Base-by-base conservation (phyloP, 1,284 basidiomycete genomes). In the Hortiboletus rubellus region DNA sequence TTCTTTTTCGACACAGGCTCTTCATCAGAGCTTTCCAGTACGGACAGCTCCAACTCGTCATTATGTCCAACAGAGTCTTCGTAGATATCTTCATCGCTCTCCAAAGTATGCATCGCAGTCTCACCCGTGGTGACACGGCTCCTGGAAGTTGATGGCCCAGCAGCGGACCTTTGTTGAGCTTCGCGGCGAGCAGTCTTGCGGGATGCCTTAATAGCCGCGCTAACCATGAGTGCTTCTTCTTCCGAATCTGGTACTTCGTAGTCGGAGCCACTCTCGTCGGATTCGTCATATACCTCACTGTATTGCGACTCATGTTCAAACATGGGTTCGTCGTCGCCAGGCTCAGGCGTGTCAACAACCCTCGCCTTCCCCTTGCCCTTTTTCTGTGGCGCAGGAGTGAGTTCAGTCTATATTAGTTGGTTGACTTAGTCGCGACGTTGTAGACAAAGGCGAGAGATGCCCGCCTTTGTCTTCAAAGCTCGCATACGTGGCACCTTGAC, bases 201-300 rank as follows among this genome's bases (percentile, higher is more conserved):
- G 8, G 89, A 91, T 59, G 78, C 67, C 55, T 77, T 72, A 38
- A 88, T 77, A 33, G 85, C 88, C 22, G 76, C 78, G 45, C 77
- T 73, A 15, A 91, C 47, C 82, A 88, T 81, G 22, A 82, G 60
- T 7, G 74, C 34, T 14, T 36, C 76, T 56, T 72, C 67, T 44
- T 72, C 68, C 34, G 65, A 70, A 55, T 60, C 67, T 37, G 60
- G 51, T 3, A 64, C 34, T 30, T 81, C 74, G 57, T 84, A 86
- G 53, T 86, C 84, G 42, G 86, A 87, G 18, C 77, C 84, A 65
- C 82, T 83, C 52, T 75, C 79, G 44, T 79, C 80, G 11, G 79
- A 83, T 52, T 86, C 85, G 17, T 79, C 75, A 41, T 76, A 63
- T 17, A 65, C 61, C 24, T 77, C 75, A 34, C 76, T 74, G 54